Evolutionary conservation across 1,284 basidiomycete genomes (phyloP).

Genomic region (Cutaneotrichosporon sp.): DNA sequence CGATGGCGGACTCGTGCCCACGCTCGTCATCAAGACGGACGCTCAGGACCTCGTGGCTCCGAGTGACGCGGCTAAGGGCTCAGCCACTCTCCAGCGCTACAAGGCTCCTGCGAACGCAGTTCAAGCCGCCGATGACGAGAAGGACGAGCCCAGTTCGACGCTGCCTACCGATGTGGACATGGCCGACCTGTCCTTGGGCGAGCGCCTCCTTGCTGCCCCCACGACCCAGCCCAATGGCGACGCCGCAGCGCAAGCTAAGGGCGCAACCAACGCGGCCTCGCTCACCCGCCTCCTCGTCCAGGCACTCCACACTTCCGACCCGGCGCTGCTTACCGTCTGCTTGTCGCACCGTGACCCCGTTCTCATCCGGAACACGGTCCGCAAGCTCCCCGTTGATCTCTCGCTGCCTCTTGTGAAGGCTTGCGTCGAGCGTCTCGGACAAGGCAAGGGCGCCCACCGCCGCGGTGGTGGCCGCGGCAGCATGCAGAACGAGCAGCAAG

Average conservation of each 20-base stretch:
- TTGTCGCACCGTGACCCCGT: conserved; percentile 72
- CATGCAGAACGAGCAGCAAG: conserved; percentile 78
- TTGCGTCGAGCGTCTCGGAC: conserved; percentile 81
- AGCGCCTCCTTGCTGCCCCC: conserved; percentile 69
- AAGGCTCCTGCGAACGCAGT: conserved; percentile 33
- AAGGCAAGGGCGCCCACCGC: conserved; percentile 65
- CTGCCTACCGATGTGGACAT: conserved; percentile 66
- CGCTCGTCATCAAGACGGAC: conserved; percentile 52
- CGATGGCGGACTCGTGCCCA: conserved; percentile 46
- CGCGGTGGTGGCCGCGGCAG: conserved; percentile 62
- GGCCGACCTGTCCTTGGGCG: conserved; percentile 82
- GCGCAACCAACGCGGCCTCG: conserved; percentile 71
- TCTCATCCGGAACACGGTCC: conserved; percentile 83
- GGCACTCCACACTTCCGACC: conserved; percentile 91
- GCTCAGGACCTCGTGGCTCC: conserved; percentile 48
- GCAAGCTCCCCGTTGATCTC: conserved; percentile 80
- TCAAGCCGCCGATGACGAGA: conserved; percentile 33
- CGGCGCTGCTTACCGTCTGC: conserved; percentile 80
- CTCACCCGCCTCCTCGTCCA: conserved; percentile 92
- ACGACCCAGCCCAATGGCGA: conserved; percentile 46
- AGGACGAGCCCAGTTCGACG: conserved; percentile 46
- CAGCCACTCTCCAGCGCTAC: conserved; percentile 38
- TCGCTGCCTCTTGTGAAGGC: conserved; percentile 81
- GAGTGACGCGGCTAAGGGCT: conserved; percentile 25
- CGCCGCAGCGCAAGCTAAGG: conserved; percentile 24